These are phyloP conservation scores for Nelumbo lutea DNA, from an alignment of 164 flowering plant species.

Conservation along the genomic window DNA sequence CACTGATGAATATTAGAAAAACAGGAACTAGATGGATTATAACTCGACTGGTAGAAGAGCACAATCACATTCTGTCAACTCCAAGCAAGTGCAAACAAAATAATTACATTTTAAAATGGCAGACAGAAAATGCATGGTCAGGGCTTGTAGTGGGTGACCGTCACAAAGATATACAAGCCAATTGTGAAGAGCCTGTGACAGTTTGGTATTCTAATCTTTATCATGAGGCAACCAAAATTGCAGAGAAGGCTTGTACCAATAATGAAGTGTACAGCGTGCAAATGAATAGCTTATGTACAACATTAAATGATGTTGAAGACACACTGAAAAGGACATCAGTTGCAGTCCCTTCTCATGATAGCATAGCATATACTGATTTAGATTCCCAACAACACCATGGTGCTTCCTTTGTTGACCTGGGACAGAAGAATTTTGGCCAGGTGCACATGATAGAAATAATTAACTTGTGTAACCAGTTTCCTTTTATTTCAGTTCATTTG, in stretches of 20 bases:
- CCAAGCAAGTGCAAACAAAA: background rate
- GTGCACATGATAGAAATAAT: background rate
- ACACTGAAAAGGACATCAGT: background rate
- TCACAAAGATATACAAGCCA: background rate
- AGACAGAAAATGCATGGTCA: background rate
- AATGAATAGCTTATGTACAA: background rate
- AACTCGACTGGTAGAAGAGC: background rate
- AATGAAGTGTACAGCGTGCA: too few relatives aligned
- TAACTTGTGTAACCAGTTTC: background rate
- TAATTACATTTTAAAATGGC: background rate
- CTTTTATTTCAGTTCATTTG: background rate
- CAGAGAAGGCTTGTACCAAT: background rate
- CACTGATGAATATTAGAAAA: background rate
- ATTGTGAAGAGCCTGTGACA: background rate
- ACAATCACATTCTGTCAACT: background rate
- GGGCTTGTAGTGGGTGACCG: background rate
- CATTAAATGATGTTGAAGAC: background rate
- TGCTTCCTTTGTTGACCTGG: background rate
- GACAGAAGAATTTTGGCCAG: background rate
- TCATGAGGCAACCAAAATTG: background rate
- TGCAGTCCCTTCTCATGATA: background rate
- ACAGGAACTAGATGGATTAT: background rate
- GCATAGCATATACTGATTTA: background rate
- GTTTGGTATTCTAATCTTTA: background rate
- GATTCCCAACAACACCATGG: background rate